Evolutionary conservation across 768 basidiomycete species (phyloP).

Genomic region (Pisolithus marmoratus): DNA sequence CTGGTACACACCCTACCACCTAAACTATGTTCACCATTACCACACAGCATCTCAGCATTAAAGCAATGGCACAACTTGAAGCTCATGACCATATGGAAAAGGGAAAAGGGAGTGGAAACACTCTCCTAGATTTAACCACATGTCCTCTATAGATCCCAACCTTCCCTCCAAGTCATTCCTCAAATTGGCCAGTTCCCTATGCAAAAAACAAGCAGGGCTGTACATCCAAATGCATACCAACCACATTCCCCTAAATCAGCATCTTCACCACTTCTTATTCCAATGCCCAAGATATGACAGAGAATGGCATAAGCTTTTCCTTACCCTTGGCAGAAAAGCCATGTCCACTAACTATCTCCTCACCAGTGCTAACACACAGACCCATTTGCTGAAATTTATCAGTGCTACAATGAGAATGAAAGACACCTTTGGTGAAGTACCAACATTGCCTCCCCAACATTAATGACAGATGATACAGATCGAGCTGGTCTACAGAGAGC

Average conservation of each 20-base stretch:
- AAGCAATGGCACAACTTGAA: background rate
- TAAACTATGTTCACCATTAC: too few relatives aligned
- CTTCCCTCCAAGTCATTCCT: background rate
- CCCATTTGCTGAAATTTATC: too few relatives aligned
- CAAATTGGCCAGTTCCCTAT: background rate
- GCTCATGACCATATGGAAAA: background rate
- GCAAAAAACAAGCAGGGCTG: background rate
- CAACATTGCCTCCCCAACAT: too few relatives aligned
- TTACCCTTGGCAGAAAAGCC: background rate
- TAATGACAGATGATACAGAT: too few relatives aligned
- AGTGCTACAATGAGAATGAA: too few relatives aligned
- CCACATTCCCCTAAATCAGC: background rate
- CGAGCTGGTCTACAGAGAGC: too few relatives aligned
- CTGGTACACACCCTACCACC: too few relatives aligned
- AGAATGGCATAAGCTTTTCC: background rate
- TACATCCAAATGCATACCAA: background rate
- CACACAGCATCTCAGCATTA: background rate
- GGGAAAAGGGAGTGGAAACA: background rate
- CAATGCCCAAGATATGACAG: background rate
- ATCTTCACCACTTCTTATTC: background rate
- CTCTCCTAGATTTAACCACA: background rate
- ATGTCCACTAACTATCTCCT: too few relatives aligned
- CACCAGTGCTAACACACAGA: too few relatives aligned
- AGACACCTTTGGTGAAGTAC: too few relatives aligned
- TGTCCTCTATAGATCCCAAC: background rate